Base-by-base conservation (phyloP, 148 eudicot genomes). In the Diospyros lotus region DNA sequence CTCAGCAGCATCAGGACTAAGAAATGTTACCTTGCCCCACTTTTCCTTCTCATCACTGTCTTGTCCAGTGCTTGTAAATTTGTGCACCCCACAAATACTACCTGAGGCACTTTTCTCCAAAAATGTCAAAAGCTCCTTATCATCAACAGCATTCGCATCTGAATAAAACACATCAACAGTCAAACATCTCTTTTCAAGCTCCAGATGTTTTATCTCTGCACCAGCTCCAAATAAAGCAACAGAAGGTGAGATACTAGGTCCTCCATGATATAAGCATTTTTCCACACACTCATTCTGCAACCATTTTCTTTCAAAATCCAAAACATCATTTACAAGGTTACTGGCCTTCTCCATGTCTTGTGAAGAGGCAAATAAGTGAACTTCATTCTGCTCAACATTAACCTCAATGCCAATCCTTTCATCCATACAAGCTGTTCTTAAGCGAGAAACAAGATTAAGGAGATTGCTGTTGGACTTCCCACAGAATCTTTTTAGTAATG, bases 171-270 rank as follows among this genome's bases (percentile, higher is more conserved):
- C 82, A 66, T 92, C 94, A 72, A 93, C 89, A 72, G 87, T 88
- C 84, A 95, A 82, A 80, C 81, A 86, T 82, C 97, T 88, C 84
- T 85, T 87, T 50, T 90, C 89, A 75, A 95, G 89, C 84, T 95
- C 99, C 81, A 95, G 76, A 87, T 95, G 96, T 73, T 87, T 92
- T 71, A 92, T 91, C 82, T 88, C 94, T 45, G 88, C 99, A 65
- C 99, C 99, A 72, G 94, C 86, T 58, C 99, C 99, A 74, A 95
- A 88, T 55, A 95, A 80, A 55, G 94, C 99, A 63, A 90, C 84
- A 78, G 97, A 87, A 52, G 97, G 86, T 15, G 80, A 69, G 48
- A 79, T 75, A 56, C 87, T 80, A 79, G 89, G 86, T 48, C 92
- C 93, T 51, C 96, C 96, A 77, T 73, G 80, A 76, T 86, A 89